These are phyloP conservation scores for Trichoderma sp. DNA, from an alignment of 2,329 filamentous ascomycete species.

Conservation along the genomic window DNA sequence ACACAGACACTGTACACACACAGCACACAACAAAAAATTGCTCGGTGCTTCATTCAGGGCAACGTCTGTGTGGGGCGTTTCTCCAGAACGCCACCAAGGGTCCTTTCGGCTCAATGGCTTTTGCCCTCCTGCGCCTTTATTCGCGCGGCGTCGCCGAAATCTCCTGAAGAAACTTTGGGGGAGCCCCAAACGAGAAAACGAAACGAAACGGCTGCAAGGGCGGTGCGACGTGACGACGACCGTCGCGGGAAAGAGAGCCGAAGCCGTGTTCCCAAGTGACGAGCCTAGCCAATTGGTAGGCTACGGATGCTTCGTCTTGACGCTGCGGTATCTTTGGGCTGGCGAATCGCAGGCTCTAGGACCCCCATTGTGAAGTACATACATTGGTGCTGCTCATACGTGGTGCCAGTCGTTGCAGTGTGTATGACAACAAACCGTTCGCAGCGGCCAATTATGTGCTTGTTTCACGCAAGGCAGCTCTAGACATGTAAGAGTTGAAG, in stretches of 20 bases:
- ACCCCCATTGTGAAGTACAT: not conserved
- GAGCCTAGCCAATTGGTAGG: not conserved
- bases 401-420: constrained; percentile 7
- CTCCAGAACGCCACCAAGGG: constrained; percentile 8
- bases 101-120: constrained; percentile 2
- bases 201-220: constrained; percentile 17
- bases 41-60: not conserved
- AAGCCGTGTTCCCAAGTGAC: not conserved
- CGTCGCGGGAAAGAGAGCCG: not conserved
- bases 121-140: not conserved
- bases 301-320: not conserved
- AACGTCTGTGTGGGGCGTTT: not conserved
- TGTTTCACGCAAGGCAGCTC: not conserved
- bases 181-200: not conserved
- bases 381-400: not conserved
- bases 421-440: constrained; percentile 15
- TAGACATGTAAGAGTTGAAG: not conserved
- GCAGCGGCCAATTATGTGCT: constrained; percentile 9
- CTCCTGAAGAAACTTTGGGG: not conserved
- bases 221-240: constrained; percentile 4
- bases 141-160: constrained; percentile 22
- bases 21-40: not conserved
- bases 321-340: not conserved
- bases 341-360: constrained; percentile 3
- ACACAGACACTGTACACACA: not conserved